Evolutionary conservation across 2,329 filamentous ascomycete genomes (phyloP).

Genomic region (Fusarium anthophilum): DNA sequence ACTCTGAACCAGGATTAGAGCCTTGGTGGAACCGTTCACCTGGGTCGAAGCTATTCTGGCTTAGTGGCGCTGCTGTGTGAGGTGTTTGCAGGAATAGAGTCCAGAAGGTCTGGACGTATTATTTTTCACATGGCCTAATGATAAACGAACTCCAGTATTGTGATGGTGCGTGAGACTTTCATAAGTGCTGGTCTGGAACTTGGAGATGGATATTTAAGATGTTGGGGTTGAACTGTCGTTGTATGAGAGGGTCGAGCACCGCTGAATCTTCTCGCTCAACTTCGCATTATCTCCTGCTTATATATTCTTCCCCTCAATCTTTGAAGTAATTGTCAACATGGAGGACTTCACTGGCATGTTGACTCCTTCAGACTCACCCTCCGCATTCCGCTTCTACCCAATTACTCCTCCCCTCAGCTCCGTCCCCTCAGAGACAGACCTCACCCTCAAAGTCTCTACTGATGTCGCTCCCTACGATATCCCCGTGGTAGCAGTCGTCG

Average conservation of each 20-base stretch:
- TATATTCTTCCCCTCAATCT: not conserved
- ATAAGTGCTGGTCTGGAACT: not conserved
- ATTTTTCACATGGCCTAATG: rapidly evolving
- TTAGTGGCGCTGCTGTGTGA: not conserved
- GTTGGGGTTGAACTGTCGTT: not conserved
- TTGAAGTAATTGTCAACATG: rapidly evolving
- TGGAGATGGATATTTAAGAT: not conserved
- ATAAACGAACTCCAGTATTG: not conserved
- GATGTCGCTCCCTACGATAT: not conserved
- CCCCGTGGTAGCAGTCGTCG: not conserved
- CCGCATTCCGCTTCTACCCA: not conserved
- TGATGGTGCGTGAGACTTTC: not conserved
- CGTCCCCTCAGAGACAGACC: not conserved
- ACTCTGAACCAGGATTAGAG: rapidly evolving
- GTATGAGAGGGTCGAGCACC: not conserved
- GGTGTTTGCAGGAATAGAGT: no score
- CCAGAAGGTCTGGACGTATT: rapidly evolving
- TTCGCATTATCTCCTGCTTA: rapidly evolving
- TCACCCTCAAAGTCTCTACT: not conserved
- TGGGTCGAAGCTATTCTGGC: not conserved
- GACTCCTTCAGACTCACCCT: not conserved
- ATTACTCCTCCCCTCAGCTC: not conserved
- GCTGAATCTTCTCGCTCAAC: not conserved
- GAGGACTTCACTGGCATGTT: not conserved
- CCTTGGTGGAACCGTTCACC: not conserved